phyloP scores from a whole-genome alignment of 2,329 filamentous ascomycete species.

The Fusarium solani-melongenae region DNA sequence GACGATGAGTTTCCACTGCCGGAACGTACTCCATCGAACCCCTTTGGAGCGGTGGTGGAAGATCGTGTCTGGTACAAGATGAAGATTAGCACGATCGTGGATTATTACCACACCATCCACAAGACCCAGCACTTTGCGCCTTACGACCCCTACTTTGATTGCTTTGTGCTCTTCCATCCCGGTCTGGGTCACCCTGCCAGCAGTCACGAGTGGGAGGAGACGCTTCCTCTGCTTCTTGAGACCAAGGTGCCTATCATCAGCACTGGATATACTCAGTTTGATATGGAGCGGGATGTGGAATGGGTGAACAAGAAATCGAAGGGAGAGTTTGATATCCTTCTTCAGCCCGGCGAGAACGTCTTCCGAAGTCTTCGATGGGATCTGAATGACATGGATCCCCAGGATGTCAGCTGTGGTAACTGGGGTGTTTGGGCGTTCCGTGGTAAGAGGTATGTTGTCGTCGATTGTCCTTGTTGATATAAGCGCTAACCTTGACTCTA shows the following conservation, averaged over 20 bases:
- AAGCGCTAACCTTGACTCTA: constrained; percentile 1
- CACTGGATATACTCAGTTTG: constrained; percentile 95
- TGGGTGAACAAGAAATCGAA: constrained; percentile 88
- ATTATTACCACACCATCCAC: constrained; percentile 98
- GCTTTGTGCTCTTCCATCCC: constrained; percentile 96
- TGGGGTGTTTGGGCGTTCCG: constrained; percentile 98
- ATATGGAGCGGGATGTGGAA: constrained; percentile 91
- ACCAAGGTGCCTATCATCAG: constrained; percentile 95
- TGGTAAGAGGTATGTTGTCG: constrained; percentile 82
- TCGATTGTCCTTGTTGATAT: constrained; percentile 38
- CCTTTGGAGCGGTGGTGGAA: constrained; percentile 93
- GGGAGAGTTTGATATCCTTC: constrained; percentile 90
- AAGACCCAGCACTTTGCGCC: constrained; percentile 90
- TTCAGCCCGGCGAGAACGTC: constrained; percentile 92
- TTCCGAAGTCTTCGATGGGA: constrained; percentile 98
- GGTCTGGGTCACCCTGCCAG: constrained; percentile 94
- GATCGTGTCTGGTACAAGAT: constrained; percentile 87
- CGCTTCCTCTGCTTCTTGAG: constrained; percentile 87
- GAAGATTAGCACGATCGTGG: constrained; percentile 98
- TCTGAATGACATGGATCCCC: constrained; percentile 92
- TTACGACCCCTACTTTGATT: constrained; percentile 98
- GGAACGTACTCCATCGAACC: constrained; percentile 84
- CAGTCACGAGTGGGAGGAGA: constrained; percentile 93
- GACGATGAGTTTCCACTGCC: constrained; percentile 94
- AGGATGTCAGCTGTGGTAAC: constrained; percentile 94